A percentile compares a stretch with the other conserved stretches of the same genome.
phyloP scores from a whole-genome alignment of 345 rosid genomes.

The Linum trigynum region DNA sequence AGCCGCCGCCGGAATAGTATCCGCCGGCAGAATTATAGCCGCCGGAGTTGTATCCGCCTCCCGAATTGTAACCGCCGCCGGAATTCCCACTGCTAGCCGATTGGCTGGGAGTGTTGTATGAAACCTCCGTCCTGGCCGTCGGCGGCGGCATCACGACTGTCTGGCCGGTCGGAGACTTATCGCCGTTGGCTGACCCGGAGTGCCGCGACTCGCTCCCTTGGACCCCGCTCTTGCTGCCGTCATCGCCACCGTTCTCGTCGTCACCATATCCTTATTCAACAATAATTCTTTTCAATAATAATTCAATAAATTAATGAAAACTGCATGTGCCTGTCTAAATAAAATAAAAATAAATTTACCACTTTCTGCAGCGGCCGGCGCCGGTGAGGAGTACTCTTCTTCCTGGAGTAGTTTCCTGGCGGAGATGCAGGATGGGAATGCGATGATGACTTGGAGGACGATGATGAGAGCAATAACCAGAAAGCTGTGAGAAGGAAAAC shows the following conservation, averaged over 20 bases:
- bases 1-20: no score
- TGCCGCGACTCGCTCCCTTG: neutral
- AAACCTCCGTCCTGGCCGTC: neutral
- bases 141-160: slow-evolving; percentile 13
- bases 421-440: neutral
- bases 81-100: no score
- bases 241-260: slow-evolving; percentile 1
- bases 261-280: neutral
- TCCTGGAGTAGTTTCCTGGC: neutral
- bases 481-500: neutral
- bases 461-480: neutral
- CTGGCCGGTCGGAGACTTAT: neutral
- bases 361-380: neutral
- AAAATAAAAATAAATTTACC: slow-evolving; percentile 1
- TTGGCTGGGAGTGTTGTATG: neutral
- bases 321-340: neutral
- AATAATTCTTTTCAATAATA: no score
- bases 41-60: no score
- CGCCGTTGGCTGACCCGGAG: slow-evolving; percentile 8
- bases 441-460: neutral
- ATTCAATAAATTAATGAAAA: neutral
- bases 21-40: no score
- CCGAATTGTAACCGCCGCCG: no score
- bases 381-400: neutral
- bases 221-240: slow-evolving; percentile 9